Evolutionary conservation across 164 flowering plant genomes (phyloP).

Genomic region (Taxillus chinensis): DNA sequence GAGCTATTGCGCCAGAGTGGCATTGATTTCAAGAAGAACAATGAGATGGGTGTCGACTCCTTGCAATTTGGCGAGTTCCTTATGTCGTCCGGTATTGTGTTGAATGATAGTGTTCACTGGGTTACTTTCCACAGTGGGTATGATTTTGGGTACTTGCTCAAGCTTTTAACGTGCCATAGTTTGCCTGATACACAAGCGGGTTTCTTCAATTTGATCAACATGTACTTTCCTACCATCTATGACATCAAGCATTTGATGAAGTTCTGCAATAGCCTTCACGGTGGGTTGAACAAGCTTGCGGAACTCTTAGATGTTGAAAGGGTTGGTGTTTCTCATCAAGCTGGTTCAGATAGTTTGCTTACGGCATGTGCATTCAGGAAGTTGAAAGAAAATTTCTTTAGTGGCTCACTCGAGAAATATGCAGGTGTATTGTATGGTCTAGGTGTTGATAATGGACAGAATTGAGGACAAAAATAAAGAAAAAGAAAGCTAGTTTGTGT

Average conservation of each 20-base stretch:
- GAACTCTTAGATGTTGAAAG: slow-evolving; percentile 28
- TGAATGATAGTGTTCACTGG: slow-evolving; percentile 23
- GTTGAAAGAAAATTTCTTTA: slow-evolving; percentile 23
- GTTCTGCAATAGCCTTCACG: slow-evolving; percentile 29
- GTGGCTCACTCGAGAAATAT: slow-evolving; percentile 25
- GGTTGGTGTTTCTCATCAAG: slow-evolving; percentile 25
- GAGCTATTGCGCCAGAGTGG: slow-evolving; percentile 25
- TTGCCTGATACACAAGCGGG: slow-evolving; percentile 24
- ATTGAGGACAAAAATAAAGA: neutral
- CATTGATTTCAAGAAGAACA: slow-evolving; percentile 20
- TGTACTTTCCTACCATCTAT: slow-evolving; percentile 20
- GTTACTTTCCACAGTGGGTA: slow-evolving; percentile 29
- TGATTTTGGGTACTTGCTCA: slow-evolving; percentile 32
- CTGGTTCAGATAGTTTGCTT: slow-evolving; percentile 33
- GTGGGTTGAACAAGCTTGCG: slow-evolving; percentile 31
- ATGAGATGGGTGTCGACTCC: slow-evolving; percentile 21
- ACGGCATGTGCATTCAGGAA: slow-evolving; percentile 25
- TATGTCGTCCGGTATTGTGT: slow-evolving; percentile 26
- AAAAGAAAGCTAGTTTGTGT: neutral
- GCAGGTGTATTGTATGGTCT: slow-evolving; percentile 26
- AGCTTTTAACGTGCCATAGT: slow-evolving; percentile 16
- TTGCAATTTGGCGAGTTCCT: slow-evolving; percentile 22
- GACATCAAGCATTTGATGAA: slow-evolving; percentile 31
- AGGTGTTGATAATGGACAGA: slow-evolving; percentile 18
- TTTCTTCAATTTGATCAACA: slow-evolving; percentile 20